Evolutionary conservation across 179 eudicot genomes (phyloP).

Genomic region (Spergularia azorica): DNA sequence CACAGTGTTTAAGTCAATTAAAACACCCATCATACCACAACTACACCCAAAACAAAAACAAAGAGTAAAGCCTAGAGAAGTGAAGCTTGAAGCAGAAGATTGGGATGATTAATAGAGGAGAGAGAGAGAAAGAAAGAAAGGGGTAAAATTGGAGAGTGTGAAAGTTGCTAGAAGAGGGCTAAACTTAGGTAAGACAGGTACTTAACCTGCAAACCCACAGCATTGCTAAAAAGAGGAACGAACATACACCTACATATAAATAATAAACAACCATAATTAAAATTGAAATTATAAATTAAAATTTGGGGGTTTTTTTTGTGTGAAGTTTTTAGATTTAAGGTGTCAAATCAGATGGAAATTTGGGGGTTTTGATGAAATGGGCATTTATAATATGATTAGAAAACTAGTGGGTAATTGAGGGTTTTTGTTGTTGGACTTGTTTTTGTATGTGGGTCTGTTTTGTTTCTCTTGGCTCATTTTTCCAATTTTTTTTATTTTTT

Average conservation of each 20-base stretch:
- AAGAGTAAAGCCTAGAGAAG: constrained; percentile 8
- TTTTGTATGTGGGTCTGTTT: constrained; percentile 10
- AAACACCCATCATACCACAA: constrained; percentile 51
- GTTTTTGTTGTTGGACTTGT: not conserved
- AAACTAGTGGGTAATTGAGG: constrained; percentile 16
- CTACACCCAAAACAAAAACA: not conserved
- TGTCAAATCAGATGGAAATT: constrained; percentile 33
- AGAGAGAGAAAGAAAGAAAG: constrained; percentile 18
- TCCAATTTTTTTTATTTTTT: not conserved
- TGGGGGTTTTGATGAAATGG: constrained; percentile 17
- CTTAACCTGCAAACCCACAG: constrained; percentile 44
- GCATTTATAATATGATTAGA: constrained; percentile 3
- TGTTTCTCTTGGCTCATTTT: not conserved
- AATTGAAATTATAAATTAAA: not conserved
- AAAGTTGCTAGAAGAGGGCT: constrained; percentile 44
- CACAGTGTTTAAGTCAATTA: constrained; percentile 79
- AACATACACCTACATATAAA: too few relatives aligned
- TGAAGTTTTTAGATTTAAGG: constrained; percentile 29
- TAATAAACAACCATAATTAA: not conserved
- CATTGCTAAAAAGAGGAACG: constrained; percentile 39
- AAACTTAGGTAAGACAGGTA: constrained; percentile 51
- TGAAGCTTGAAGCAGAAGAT: constrained; percentile 11
- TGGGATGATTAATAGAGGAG: too few relatives aligned
- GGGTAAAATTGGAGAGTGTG: constrained; percentile 26
- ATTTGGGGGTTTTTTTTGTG: not conserved